Evolutionary conservation across 108 stramenopile genomes (phyloP), one percentile per base, ranked within the genome.

Genomic region (Pseudonitzschia multiseries): DNA sequence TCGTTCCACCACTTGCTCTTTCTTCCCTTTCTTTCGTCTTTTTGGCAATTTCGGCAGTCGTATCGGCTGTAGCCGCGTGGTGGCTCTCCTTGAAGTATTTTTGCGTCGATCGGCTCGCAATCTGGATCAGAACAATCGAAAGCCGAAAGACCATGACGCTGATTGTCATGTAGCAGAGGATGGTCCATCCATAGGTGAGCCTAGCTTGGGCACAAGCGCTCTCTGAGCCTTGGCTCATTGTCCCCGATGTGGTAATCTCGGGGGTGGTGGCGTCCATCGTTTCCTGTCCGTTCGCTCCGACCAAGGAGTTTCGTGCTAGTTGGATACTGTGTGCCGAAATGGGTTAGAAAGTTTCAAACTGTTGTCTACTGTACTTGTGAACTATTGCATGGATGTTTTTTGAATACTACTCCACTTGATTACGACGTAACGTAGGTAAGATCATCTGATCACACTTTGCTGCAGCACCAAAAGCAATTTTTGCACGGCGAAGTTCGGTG

Each of bases 91-190:
- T 77, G 20, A 79, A 86, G 59, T 87, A 69, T 42, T 70, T 81
- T 28, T 77, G 67, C 32, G 80, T 81, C 5, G 33, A 41, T 33
- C 84, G 57, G 53, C 75, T 71, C 17, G 90, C 89, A 9, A 75
- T 78, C 52, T 80, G 74, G 57, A 93, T 81, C 8, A 85, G 57
- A 81, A 89, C 93, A 53, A 86, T 71, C 57, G 81, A 81, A 31
- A 93, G 53, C 8, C 93, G 89, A 68, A 89, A 42, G 54, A 93
- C 79, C 57, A 84, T 79, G 66, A 91, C 72, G 36, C 88, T 90
- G 56, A 82, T 78, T 20, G 81, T 81, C 24, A 67, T 28, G 48
- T 72, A 54, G 79, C 86, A 57, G 69, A 74, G 24, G 75, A 65
- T n/a, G 14, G 66, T 53, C 65, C 65, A 66, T 9, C 66, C 66